Base-by-base conservation (phyloP, 352 stramenopile species). In the Globisporangium cystogenes region DNA sequence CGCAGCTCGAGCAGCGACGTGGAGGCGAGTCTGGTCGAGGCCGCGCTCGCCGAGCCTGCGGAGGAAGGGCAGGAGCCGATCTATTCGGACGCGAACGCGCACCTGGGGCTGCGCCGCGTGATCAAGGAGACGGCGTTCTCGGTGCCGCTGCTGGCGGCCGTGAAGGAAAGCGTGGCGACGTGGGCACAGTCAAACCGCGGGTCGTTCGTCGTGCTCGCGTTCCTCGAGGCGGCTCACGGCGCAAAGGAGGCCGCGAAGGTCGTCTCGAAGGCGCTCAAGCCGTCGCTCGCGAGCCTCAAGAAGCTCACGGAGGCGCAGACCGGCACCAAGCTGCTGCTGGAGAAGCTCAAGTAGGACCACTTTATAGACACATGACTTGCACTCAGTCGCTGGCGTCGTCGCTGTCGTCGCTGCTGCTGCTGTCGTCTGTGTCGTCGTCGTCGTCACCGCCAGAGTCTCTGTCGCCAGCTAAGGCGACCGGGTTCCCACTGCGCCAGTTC, bases 271-370 rank as follows among this genome's bases (percentile, higher is more conserved):
- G 73, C 74, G 35, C 71, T 94, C 48, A 83, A 87, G 58, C 44
- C 72, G 29, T 60, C 68, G 23, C 76, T 81, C 58, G 27, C 57
- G 51, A 74, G 78, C 51, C 60, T 91, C 41, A 78, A 76, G 60
- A 84, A 85, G 59, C 72, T 87, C 29, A 55, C 61, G 12, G 70
- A 72, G 39, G 37, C 58, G 57, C 80, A 91, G 67, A 83, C 73
- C 48, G 84, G 84, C 51, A 92, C 80, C 51, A 89, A 86, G 64
- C 72, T 94, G 74, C 72, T 94, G 62, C 64, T 91, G 52, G 81
- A 89, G 60, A 92, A 92, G 62, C 80, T 94, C 48, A 60, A 82
- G 69, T 82, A 82, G 55, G 45, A 52, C 49, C 39, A 29, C 24
- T 43, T 42, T 2, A 20, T 43, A 43, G 16, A 43, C 18, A 43